These are phyloP conservation scores for Talaromyces amestolkiae DNA, from an alignment of 2,329 filamentous ascomycete genomes.

Conservation along the genomic window DNA sequence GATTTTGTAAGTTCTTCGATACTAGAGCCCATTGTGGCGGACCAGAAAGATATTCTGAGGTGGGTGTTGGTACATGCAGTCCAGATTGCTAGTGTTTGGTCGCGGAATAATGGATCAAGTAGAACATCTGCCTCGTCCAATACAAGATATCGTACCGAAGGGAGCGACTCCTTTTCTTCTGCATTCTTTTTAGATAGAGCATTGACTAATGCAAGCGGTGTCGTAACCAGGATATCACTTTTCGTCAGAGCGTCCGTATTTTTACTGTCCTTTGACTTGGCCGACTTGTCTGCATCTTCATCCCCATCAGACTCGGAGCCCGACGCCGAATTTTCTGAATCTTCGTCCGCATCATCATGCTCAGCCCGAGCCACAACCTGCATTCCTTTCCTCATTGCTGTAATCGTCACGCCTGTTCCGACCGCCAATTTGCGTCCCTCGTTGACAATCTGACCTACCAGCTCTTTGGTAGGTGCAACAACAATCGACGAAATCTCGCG, in stretches of 20 bases:
- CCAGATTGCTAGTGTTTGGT: constrained; percentile 85
- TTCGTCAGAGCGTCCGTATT: constrained; percentile 58
- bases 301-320: constrained; percentile 39
- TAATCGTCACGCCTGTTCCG: constrained; percentile 75
- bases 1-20: constrained; percentile 75
- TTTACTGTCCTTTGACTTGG: constrained; percentile 32
- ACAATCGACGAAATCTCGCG: constrained; percentile 67
- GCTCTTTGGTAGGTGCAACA: constrained; percentile 75
- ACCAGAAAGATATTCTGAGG: constrained; percentile 84
- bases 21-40: constrained; percentile 92
- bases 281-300: constrained; percentile 29
- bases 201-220: constrained; percentile 74
- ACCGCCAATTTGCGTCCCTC: constrained; percentile 79
- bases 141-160: constrained; percentile 70
- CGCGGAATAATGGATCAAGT: constrained; percentile 82
- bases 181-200: constrained; percentile 56
- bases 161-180: constrained; percentile 53
- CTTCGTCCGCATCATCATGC: constrained; percentile 34
- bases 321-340: constrained; percentile 25
- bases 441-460: constrained; percentile 74
- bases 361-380: constrained; percentile 55
- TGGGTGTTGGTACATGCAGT: constrained; percentile 66
- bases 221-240: constrained; percentile 76
- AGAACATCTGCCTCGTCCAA: constrained; percentile 95
- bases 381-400: constrained; percentile 84